Conservation (phyloP, 345 rosid genomes). For the Carallia pectinifolia region DNA sequence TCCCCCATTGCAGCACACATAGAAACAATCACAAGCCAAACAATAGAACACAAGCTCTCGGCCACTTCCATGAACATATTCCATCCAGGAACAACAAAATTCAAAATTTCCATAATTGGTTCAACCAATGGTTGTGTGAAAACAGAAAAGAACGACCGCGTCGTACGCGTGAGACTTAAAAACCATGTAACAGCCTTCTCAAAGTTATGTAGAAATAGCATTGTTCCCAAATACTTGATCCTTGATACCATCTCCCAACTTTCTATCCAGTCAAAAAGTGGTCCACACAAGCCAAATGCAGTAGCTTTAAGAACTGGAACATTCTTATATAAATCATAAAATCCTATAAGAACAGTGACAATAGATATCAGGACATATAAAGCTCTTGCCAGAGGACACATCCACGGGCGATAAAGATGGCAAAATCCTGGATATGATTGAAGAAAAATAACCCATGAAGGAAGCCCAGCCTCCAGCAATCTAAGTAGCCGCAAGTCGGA, state of each 20-base stretch:
- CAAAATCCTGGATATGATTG: slow-evolving; percentile 95
- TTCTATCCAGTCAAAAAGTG: slow-evolving; percentile 91
- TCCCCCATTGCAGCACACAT: slow-evolving; percentile 45
- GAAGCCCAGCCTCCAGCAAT: slow-evolving; percentile 92
- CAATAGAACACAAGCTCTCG: slow-evolving; percentile 47
- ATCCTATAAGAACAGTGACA: slow-evolving; percentile 84
- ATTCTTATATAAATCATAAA: slow-evolving; percentile 93
- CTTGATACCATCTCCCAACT: slow-evolving; percentile 98
- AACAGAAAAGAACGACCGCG: slow-evolving; percentile 59
- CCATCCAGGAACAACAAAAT: slow-evolving; percentile 67
- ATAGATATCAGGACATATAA: slow-evolving; percentile 71
- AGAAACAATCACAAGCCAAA: slow-evolving; percentile 49
- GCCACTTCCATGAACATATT: slow-evolving; percentile 44
- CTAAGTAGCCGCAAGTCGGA: slow-evolving; percentile 78
- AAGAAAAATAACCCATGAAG: slow-evolving; percentile 96
- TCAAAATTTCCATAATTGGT: slow-evolving; percentile 46
- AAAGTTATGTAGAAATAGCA: slow-evolving; percentile 87
- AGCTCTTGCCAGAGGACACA: slow-evolving; percentile 94
- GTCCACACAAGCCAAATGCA: slow-evolving; percentile 82
- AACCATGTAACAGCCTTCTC: slow-evolving; percentile 82
- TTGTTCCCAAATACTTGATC: slow-evolving; percentile 94
- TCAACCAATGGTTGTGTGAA: slow-evolving; percentile 56
- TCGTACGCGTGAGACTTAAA: slow-evolving; percentile 47
- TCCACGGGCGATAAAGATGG: slow-evolving; percentile 96
- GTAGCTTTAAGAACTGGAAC: slow-evolving; percentile 94